Evolutionary conservation across 192 early-diverging fungal genomes (phyloP).

Genomic region (Podila minutissima): DNA sequence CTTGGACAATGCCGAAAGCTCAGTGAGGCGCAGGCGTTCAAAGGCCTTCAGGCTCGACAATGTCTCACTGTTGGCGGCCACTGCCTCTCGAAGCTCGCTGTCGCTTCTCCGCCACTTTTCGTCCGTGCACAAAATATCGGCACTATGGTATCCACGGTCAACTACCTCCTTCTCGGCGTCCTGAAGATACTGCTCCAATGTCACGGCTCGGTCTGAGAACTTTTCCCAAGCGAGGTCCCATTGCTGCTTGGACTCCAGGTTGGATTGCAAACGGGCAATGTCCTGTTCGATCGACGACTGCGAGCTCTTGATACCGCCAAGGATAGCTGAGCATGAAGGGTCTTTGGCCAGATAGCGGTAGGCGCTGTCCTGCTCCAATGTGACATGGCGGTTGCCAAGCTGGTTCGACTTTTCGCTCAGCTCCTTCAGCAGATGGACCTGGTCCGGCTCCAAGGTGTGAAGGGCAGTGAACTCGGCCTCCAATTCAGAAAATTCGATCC

Average conservation of each 20-base stretch:
- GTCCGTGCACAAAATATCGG: constrained; percentile 13
- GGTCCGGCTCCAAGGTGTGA: constrained; percentile 29
- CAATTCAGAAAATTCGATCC: constrained; percentile 5
- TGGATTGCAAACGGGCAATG: constrained; percentile 24
- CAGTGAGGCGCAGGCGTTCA: constrained; percentile 8
- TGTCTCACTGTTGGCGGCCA: constrained; percentile 20
- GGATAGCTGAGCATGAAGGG: constrained; percentile 20
- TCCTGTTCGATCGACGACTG: constrained; percentile 23
- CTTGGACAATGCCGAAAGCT: constrained; percentile 8
- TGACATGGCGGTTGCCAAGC: constrained; percentile 10
- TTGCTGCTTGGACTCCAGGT: constrained; percentile 32
- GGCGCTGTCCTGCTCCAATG: constrained; percentile 30
- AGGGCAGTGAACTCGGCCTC: constrained; percentile 13
- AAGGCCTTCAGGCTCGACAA: constrained; percentile 19
- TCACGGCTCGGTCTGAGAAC: constrained; percentile 14
- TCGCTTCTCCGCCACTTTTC: constrained; percentile 18
- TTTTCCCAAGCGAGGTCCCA: constrained; percentile 39
- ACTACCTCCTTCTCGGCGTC: constrained; percentile 5
- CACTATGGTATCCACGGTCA: constrained; percentile 5
- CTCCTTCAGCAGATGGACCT: constrained; percentile 11
- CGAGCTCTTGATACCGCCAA: constrained; percentile 14
- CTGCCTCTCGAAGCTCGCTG: constrained; percentile 7
- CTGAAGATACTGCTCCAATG: constrained; percentile 27
- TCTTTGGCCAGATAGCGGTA: constrained; percentile 23
- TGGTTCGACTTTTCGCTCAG: constrained; percentile 16